Base-by-base conservation (phyloP, 768 basidiomycete species). In the Megacollybia marginata region DNA sequence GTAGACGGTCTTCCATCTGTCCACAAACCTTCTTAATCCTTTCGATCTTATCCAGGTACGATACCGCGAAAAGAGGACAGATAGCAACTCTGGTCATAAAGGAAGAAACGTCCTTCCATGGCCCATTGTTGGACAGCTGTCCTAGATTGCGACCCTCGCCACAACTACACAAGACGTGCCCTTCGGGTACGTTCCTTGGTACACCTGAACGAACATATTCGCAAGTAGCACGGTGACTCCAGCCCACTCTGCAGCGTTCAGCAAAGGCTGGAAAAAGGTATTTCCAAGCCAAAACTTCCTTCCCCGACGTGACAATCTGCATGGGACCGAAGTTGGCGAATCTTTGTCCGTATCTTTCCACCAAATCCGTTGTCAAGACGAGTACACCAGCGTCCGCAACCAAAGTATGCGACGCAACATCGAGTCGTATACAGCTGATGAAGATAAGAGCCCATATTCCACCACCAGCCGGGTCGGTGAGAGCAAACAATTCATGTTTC, bases 1-100 rank as follows among this genome's bases (percentile, higher is more conserved):
- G n/a, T n/a, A 45, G 34, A 12, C 52, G 2, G 23, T 28, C 23
- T 28, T 28, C 23, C 23, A 28, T 28, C 23, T 28, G 23, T 6
- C 23, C 23, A 2, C 2, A 6, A 28, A 28, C 6, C 23, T 49
- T 16, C 50, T 20, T 12, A 34, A 59, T 32, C 74, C 56, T 12
- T 57, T 58, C 53, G 23, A 28, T 28, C 23, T 28, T 28, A 6
- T 80, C 75, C 54, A 79, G 48, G 56, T 74, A 79, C 6, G 78
- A 66, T 13, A 75, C 69, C 0, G 74, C 68, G 47, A 82, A 82
- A 10, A 83, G 60, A 12, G 67, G 67, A 5, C 55, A 55, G 16
- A 69, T 45, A 10, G 66, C 67, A 38, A 64, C 51, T 8, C 64
- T 49, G 5, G 66, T 67, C 7, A 58, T 61, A 44, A 28, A 28